A percentile compares a stretch with the other conserved stretches of the same genome.
phyloP scores from a whole-genome alignment of 257 asterid species.

The Solanum chilense region DNA sequence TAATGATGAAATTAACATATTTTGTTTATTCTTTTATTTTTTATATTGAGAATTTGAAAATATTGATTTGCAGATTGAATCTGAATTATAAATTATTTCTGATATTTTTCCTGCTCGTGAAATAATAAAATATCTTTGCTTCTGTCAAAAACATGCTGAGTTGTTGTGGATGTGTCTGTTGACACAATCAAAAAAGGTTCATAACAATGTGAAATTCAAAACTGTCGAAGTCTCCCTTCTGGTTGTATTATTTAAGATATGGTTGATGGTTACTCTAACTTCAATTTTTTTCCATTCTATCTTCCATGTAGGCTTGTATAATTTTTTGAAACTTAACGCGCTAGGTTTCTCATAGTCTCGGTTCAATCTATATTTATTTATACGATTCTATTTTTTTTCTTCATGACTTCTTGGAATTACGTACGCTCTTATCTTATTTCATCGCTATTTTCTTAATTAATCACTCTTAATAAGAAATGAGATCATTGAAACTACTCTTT shows the following conservation, averaged over 20 bases:
- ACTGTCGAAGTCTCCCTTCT: not conserved
- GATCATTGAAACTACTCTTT: not conserved
- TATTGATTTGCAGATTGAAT: slow-evolving; percentile 40
- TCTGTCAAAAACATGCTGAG: slow-evolving; percentile 65
- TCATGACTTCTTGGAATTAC: not conserved
- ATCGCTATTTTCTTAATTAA: not conserved
- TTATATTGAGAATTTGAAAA: not conserved
- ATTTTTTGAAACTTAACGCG: not conserved
- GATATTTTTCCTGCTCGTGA: slow-evolving; percentile 50
- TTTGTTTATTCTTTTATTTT: not conserved
- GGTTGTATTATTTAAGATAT: slow-evolving; percentile 64
- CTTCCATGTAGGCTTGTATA: not conserved
- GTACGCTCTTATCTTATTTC: not conserved
- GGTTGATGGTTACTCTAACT: slow-evolving; percentile 33
- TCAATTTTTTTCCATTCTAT: not conserved
- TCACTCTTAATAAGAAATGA: not conserved
- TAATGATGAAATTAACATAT: not conserved
- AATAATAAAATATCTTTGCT: slow-evolving; percentile 55
- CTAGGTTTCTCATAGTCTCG: not conserved
- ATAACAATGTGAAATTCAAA: not conserved
- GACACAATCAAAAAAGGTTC: not conserved
- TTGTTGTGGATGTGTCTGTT: slow-evolving; percentile 19
- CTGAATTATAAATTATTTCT: slow-evolving; percentile 64
- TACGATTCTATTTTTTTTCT: not conserved
- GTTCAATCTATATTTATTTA: too few relatives aligned